A percentile compares a stretch with the other conserved stretches of the same genome.
Evolutionary conservation across 768 basidiomycete species (phyloP).

Genomic region (Exsudoporus frostii): DNA sequence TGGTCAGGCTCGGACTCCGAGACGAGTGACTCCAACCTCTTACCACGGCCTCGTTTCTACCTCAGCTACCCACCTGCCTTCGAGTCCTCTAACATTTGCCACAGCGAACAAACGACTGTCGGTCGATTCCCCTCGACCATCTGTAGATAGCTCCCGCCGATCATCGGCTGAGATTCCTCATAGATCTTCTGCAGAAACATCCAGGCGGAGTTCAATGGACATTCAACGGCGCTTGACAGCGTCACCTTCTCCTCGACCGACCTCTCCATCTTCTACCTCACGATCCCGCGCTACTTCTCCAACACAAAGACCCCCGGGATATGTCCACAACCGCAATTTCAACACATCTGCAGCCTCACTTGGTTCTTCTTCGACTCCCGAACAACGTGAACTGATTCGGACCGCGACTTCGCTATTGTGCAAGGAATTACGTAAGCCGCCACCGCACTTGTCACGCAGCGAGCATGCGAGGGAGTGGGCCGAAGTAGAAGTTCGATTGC

Average conservation of each 20-base stretch:
- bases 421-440: slow-evolving; percentile 61
- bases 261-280: slow-evolving; percentile 42
- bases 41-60: slow-evolving; percentile 43
- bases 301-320: slow-evolving; percentile 38
- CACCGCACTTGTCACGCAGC: slow-evolving; percentile 50
- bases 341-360: slow-evolving; percentile 63
- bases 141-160: slow-evolving; percentile 33
- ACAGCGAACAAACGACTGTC: slow-evolving; percentile 29
- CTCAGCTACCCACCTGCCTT: slow-evolving; percentile 52
- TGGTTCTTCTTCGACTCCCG: slow-evolving; percentile 45
- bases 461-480: slow-evolving; percentile 63
- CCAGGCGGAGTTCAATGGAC: slow-evolving; percentile 22
- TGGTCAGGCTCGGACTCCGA: slow-evolving; percentile 40
- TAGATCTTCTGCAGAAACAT: slow-evolving; percentile 29
- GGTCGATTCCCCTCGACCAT: slow-evolving; percentile 22
- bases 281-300: slow-evolving; percentile 47
- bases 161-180: slow-evolving; percentile 39
- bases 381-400: slow-evolving; percentile 67
- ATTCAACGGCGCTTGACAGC: slow-evolving; percentile 22
- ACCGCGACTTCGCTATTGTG: slow-evolving; percentile 61
- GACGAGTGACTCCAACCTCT: slow-evolving; percentile 40
- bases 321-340: slow-evolving; percentile 52
- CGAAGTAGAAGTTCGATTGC: slow-evolving; percentile 68
- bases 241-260: slow-evolving; percentile 37
- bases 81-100: slow-evolving; percentile 31